A percentile compares a stretch with the other conserved stretches of the same genome.
Evolutionary conservation across 306 rosid genomes (phyloP).

Genomic region (Cyamopsis tetragonoloba): DNA sequence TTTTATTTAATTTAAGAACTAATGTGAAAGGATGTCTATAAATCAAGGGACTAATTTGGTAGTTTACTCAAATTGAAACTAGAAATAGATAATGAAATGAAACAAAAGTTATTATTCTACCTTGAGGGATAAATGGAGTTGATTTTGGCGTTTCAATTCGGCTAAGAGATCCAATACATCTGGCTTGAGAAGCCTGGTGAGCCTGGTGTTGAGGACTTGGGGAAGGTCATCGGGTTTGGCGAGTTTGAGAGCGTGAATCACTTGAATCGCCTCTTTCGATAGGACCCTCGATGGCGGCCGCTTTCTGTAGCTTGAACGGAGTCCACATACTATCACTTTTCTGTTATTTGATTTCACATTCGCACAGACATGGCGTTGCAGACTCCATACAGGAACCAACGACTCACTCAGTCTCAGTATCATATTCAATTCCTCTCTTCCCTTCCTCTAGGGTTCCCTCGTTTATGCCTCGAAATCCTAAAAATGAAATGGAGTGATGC

Average conservation of each 20-base stretch:
- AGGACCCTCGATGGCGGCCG: slow-evolving; percentile 39
- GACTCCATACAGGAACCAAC: too few relatives aligned
- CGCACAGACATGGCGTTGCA: too few relatives aligned
- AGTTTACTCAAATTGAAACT: too few relatives aligned
- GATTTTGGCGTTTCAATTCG: slow-evolving; percentile 55
- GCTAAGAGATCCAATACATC: slow-evolving; percentile 51
- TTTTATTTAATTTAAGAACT: too few relatives aligned
- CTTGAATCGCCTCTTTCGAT: slow-evolving; percentile 64
- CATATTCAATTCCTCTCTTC: neutral
- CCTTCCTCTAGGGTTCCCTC: too few relatives aligned
- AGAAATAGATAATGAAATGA: too few relatives aligned
- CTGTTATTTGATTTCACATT: neutral
- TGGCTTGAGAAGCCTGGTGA: slow-evolving; percentile 52
- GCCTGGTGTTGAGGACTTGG: slow-evolving; percentile 37
- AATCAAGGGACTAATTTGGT: too few relatives aligned
- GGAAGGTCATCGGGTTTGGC: slow-evolving; percentile 39
- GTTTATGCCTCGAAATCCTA: too few relatives aligned
- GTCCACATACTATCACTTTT: slow-evolving; percentile 39
- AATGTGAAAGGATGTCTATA: too few relatives aligned
- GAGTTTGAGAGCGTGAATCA: slow-evolving; percentile 62
- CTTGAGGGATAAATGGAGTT: slow-evolving; percentile 47
- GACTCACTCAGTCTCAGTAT: neutral
- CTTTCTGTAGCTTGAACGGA: slow-evolving; percentile 41
- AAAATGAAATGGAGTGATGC: too few relatives aligned
- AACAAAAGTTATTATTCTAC: too few relatives aligned